Base-by-base conservation (phyloP, 768 basidiomycete genomes). In the Collybia sp. region DNA sequence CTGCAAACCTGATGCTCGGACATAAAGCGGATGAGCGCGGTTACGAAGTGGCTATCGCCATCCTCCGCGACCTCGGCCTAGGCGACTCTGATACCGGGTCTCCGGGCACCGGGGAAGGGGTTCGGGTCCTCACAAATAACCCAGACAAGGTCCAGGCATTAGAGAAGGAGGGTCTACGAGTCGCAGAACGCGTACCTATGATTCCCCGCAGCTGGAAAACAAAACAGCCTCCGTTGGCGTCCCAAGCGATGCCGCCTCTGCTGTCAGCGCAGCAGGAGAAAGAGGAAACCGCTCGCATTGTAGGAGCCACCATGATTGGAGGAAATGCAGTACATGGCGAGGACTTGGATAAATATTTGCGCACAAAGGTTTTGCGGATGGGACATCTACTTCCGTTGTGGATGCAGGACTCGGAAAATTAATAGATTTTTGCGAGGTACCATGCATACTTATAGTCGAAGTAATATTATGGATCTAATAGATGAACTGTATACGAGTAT, bases 281-380 rank as follows among this genome's bases (percentile, higher is more conserved):
- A 49, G 65, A 59, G 33, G 63, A 58, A 30, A 64, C 68, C 52
- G 71, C 72, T 45, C 70, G 72, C 50, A 56, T 67, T 31, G 65
- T 72, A 2, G 92, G 90, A 2, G 86, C 83, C 8, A 88, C 89
- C 35, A 74, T 93, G 65, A 83, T 93, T 35, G 92, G 92, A 4
- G 86, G 82, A 9, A 80, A 83, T 12, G 76, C 77, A 20, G 86
- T 85, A 8, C 69, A 83, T 45, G 90, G 93, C 1, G 80, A 81
- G 46, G 96, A 99, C 58, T 64, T 99, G 56, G 93, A 98, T 58
- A 92, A 87, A 67, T 99, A 99, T 63, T 66, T 99, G 57, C 79
- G 88, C 62, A 98, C 96, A 33, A 99, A 99, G 64, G 83, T 98
- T n/a, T 68, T 92, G 60, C 77, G 87, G 49, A 99, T 99, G 96